Base-by-base conservation (phyloP, 192 early-diverging fungal genomes). In the Anaeromyces robustus region DNA sequence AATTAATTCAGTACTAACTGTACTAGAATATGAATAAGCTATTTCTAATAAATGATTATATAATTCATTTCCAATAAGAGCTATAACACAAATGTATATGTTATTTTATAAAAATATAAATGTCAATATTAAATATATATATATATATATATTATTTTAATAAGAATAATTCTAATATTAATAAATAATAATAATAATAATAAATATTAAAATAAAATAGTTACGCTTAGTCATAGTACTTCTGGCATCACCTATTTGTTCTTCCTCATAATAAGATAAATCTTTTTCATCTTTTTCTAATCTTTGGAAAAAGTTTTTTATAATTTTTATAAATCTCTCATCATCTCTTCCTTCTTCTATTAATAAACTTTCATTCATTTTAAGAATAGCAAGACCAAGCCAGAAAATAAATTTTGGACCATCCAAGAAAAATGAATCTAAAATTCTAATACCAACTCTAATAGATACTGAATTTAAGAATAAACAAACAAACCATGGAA, bases 331-430 rank as follows among this genome's bases (percentile, higher is more conserved):
- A 78, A 90, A 91, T 39, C 89, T 81, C 77, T 91, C 89, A 81
- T 91, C 90, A 79, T 91, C 90, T 26, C 83, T 81, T 19, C 88
- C 88, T 19, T 81, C 39, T 4, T 79, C 28, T 0, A 89, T 79
- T 22, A 91, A 81, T 80, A 87, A 79, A 31, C 43, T 78, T 83
- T 91, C 90, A 79, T 89, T 91, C 37, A 89, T 79, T 80, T 90
- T 90, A 41, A 91, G 77, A 30, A 91, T 83, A 14, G 86, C 85
- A 32, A 91, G 78, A 28, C 88, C 84, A 28, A 89, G 77, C 90
- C 90, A 91, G 78, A 90, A 91, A 68, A 90, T 77, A 77, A 89
- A 89, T 79, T 88, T 89, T n/a, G 90, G 90, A 7, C 90, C 90
- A 79, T 91, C 89, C n/a, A 91, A 78, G 79, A 91, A 91, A 79